Evolutionary conservation across 2,329 filamentous ascomycete genomes (phyloP), one percentile per base, ranked within the genome.

Genomic region (Colletotrichum coccodes): DNA sequence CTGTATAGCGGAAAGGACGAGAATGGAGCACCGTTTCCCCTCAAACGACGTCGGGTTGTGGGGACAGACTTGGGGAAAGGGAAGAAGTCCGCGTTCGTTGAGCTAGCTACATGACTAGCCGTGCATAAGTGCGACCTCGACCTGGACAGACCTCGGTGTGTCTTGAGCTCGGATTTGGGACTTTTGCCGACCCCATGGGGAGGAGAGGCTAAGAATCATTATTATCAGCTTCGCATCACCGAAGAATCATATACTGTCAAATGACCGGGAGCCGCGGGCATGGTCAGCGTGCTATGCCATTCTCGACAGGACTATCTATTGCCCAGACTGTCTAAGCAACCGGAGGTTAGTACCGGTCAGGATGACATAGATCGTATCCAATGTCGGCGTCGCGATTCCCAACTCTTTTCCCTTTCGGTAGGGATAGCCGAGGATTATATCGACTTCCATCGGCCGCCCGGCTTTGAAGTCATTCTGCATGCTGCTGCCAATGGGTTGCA

Each of bases 381-480:
- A 72, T 66, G 86, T 80, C 3, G 87, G 85, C 78, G 88, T 86
- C 67, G 86, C 80, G 9, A 88, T 79, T 0, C 87, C 87, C 40
- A 87, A 80, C 72, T 85, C 84, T 66, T 82, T 81, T 0, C 86
- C 89, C 64, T 88, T 84, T 61, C 81, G 78, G 6, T 90, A 84
- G 3, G 88, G 87, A 73, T 90, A 89, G 0, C 89, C 89, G 14
- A 91, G 74, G 59, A 91, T 90, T 5, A 89, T 86, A 59, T 91
- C 89, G 60, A 91, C 78, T 74, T 91, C 89, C 87, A 91, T 87
- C 9, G 81, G 82, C 71, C 84, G 84, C 0, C 86, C 86, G 21
- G 82, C 80, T 72, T 87, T 84, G 76, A 84, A 89, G 75, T 91
- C 89, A 18, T 84, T 78, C 50, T 86, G 82, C 89, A 91, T 91